Conservation (phyloP, 768 basidiomycete species). For the Russula sp. region DNA sequence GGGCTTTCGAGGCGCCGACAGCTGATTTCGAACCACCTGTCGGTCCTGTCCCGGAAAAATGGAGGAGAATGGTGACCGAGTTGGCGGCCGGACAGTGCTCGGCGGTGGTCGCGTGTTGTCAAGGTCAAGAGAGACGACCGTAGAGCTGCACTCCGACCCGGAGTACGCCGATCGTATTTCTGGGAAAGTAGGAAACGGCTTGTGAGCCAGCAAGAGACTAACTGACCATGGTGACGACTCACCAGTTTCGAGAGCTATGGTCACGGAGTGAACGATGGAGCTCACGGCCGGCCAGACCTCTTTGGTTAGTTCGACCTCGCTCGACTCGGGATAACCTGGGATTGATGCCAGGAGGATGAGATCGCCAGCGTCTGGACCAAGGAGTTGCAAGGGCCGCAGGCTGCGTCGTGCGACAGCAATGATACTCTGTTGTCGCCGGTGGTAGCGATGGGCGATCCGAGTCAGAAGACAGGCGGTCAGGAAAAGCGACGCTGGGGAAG, state of each 20-base stretch:
- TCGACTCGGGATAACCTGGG: background rate
- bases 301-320: slow-evolving; percentile 4
- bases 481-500: background rate
- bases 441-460: too few species aligned
- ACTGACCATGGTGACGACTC: background rate
- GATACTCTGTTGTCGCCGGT: background rate
- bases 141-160: background rate
- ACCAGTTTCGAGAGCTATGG: slow-evolving; percentile 13
- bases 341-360: slow-evolving; percentile 2
- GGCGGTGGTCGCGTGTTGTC: background rate
- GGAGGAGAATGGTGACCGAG: background rate
- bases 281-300: slow-evolving; percentile 3
- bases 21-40: too few species aligned
- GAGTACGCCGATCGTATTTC: background rate
- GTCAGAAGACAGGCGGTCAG: background rate
- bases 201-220: background rate
- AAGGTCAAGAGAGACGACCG: background rate
- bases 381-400: slow-evolving; percentile 1
- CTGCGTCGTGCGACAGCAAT: slow-evolving; percentile 6
- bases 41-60: background rate
- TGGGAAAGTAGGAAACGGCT: background rate
- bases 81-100: too few species aligned
- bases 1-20: background rate
- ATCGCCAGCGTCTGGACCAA: background rate
- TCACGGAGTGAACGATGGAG: background rate